Percentiles rank a stretch among this genome's conserved stretches.
Evolutionary conservation across 2,329 filamentous ascomycete species (phyloP).

Genomic region (Mycocentrospora acerina): DNA sequence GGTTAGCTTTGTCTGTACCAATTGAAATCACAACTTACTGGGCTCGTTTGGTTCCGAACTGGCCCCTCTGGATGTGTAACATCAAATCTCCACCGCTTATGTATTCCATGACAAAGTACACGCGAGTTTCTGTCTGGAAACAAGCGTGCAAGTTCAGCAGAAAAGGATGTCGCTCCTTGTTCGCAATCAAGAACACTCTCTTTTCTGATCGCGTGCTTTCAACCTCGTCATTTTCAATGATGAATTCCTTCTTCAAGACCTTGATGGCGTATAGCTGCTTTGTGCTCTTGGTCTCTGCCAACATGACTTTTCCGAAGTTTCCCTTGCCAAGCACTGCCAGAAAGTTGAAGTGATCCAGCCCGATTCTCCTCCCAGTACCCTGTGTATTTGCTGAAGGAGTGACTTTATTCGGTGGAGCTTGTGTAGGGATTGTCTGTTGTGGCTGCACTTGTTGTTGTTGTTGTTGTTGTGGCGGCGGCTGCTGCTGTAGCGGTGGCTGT

Average conservation of each 20-base stretch:
- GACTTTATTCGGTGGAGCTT: slow-evolving; percentile 53
- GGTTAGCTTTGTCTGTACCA: slow-evolving; percentile 13
- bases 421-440: slow-evolving; percentile 38
- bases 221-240: slow-evolving; percentile 98
- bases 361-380: slow-evolving; percentile 82
- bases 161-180: slow-evolving; percentile 96
- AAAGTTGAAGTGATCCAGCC: slow-evolving; percentile 98
- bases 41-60: slow-evolving; percentile 92
- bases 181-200: slow-evolving; percentile 93
- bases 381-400: slow-evolving; percentile 66
- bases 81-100: slow-evolving; percentile 98
- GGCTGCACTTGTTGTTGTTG: slow-evolving; percentile 41
- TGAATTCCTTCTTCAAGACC: slow-evolving; percentile 99
- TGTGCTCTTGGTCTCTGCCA: slow-evolving; percentile 92
- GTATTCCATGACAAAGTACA: slow-evolving; percentile 99
- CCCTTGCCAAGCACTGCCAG: slow-evolving; percentile 96
- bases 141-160: slow-evolving; percentile 92
- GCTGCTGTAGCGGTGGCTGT: slow-evolving; percentile 39
- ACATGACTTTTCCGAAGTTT: slow-evolving; percentile 99
- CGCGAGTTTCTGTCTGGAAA: slow-evolving; percentile 97
- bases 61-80: slow-evolving; percentile 96
- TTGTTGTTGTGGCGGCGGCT: slow-evolving; percentile 11
- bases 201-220: slow-evolving; percentile 98
- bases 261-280: slow-evolving; percentile 97
- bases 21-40: slow-evolving; percentile 64